Conservation (phyloP, 1,139 yeast genomes). For the Diutina mesorugosa region DNA sequence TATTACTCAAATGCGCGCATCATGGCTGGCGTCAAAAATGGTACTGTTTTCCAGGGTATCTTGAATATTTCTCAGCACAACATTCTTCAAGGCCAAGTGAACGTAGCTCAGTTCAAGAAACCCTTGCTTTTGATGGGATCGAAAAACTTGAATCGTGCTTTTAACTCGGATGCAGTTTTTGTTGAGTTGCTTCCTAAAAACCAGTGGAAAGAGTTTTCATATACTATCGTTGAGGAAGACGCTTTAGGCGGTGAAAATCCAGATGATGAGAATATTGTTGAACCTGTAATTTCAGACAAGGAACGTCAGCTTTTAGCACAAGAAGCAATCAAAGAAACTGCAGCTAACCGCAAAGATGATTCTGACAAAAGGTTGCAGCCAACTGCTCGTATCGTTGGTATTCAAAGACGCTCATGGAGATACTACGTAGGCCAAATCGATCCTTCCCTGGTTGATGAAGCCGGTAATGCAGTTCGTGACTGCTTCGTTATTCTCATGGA, state of each 20-base stretch:
- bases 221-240: constrained; percentile 68
- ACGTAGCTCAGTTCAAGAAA: constrained; percentile 60
- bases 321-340: constrained; percentile 56
- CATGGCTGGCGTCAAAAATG: constrained; percentile 83
- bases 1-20: constrained; percentile 72
- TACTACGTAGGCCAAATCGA: constrained; percentile 92
- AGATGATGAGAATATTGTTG: constrained; percentile 40
- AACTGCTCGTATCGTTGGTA: constrained; percentile 84
- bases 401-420: constrained; percentile 88
- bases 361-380: constrained; percentile 52
- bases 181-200: constrained; percentile 79
- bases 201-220: constrained; percentile 82
- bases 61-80: constrained; percentile 77
- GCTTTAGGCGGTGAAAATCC: constrained; percentile 47
- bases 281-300: constrained; percentile 49
- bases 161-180: constrained; percentile 84
- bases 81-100: constrained; percentile 76
- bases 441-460: constrained; percentile 54
- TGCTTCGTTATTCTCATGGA: constrained; percentile 88
- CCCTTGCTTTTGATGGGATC: constrained; percentile 78
- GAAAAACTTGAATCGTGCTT: constrained; percentile 77
- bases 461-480: constrained; percentile 51
- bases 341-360: constrained; percentile 14
- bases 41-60: constrained; percentile 77
- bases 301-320: constrained; percentile 67